A percentile compares a stretch with the other conserved stretches of the same genome.
These are phyloP conservation scores for Lactarius pseudohatsudake DNA, from an alignment of 768 basidiomycete species.

Conservation along the genomic window DNA sequence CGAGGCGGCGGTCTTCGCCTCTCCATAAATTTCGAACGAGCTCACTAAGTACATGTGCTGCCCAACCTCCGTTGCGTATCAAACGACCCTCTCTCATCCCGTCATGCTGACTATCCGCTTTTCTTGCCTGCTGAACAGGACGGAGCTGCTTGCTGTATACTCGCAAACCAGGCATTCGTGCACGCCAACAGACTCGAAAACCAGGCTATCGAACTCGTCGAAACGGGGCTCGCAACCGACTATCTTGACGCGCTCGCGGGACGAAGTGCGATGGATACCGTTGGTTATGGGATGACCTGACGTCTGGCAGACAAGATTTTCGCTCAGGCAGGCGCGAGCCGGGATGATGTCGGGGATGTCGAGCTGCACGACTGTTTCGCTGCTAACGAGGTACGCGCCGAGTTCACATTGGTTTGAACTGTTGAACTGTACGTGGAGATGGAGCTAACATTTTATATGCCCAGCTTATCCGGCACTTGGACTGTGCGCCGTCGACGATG, in stretches of 20 bases:
- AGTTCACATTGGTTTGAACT: neutral
- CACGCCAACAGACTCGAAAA: slow-evolving; percentile 71
- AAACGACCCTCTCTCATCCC: no score
- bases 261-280: slow-evolving; percentile 72
- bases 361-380: slow-evolving; percentile 89
- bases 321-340: slow-evolving; percentile 60
- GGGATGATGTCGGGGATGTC: slow-evolving; percentile 53
- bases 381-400: slow-evolving; percentile 62
- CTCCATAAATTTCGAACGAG: slow-evolving; percentile 68
- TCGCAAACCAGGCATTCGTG: slow-evolving; percentile 80
- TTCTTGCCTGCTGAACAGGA: slow-evolving; percentile 43
- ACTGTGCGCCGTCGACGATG: slow-evolving; percentile 62
- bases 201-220: slow-evolving; percentile 82
- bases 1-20: slow-evolving; percentile 63
- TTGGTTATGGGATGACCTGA: slow-evolving; percentile 75
- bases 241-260: slow-evolving; percentile 61
- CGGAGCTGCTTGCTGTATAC: slow-evolving; percentile 71
- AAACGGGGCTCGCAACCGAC: slow-evolving; percentile 66
- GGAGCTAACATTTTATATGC: neutral
- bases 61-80: slow-evolving; percentile 55
- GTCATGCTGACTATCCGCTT: neutral
- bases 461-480: slow-evolving; percentile 86
- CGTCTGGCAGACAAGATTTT: slow-evolving; percentile 66
- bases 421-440: no score
- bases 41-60: slow-evolving; percentile 87